Base-by-base conservation (phyloP, 192 early-diverging fungal genomes). In the Chytriomyces confervae region DNA sequence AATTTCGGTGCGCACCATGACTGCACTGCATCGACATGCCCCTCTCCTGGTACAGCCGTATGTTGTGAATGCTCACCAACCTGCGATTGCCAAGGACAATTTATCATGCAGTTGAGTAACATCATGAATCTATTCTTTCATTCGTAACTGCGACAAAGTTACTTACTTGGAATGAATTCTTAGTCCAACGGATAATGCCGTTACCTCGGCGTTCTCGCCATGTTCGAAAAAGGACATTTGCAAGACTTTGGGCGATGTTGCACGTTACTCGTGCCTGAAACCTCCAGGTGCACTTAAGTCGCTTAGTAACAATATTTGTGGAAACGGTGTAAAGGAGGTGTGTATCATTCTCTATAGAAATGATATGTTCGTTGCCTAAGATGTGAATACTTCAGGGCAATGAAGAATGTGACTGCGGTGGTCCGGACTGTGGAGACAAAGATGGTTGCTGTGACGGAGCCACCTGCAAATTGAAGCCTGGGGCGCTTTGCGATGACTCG, bases 401-500 rank as follows among this genome's bases (percentile, higher is more conserved):
- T 75, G 97, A 98, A 84, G 90, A 98, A 65, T 98, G 97, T 81
- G 97, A 98, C 77, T 95, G 94, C 79, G 94, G 93, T 6, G 84
- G 87, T 1, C 79, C 85, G 7, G 89, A 88, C 53, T 88, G 69
- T 20, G 95, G 94, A 75, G 84, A 82, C n/a, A 87, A 84, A 47
- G 92, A 94, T 68, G 86, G 91, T 13, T 98, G 97, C 83, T 98
- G 97, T 77, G 86, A 94, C 78, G 87, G 86, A 7, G 66, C 84
- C 0, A 95, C 93, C 0, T 98, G 97, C 84, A 93, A 89, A 78
- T 86, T 95, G 45, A 94, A 92, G 70, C 13, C 73, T 0, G 91
- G 89, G 10, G 92, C 95, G 8, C 81, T 87, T 4, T 98, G 97
- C 82, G 92, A 89, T 50, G 93, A 95, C 77, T 77, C 81, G 67